Evolutionary conservation across 352 stramenopile species (phyloP).

Genomic region (Pythium oligandrum): DNA sequence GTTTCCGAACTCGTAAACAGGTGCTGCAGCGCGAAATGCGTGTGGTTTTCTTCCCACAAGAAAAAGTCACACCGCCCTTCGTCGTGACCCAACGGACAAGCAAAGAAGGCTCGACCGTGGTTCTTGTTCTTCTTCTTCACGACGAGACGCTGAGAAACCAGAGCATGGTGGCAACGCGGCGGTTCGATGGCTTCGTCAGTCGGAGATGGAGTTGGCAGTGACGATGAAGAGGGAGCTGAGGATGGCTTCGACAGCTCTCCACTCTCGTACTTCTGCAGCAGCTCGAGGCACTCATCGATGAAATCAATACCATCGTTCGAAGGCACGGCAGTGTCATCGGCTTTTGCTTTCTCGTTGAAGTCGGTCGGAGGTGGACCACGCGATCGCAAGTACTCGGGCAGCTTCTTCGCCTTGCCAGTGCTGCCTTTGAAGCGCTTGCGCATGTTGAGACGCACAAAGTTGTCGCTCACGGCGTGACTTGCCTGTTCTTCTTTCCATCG

Average conservation of each 20-base stretch:
- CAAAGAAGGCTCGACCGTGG: slow-evolving; percentile 63
- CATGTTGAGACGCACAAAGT: slow-evolving; percentile 82
- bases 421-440: slow-evolving; percentile 68
- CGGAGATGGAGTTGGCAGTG: no score
- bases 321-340: slow-evolving; percentile 9
- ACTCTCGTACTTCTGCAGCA: slow-evolving; percentile 18
- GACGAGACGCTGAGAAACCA: slow-evolving; percentile 47
- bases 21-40: slow-evolving; percentile 49
- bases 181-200: slow-evolving; percentile 15
- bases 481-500: slow-evolving; percentile 56
- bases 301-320: slow-evolving; percentile 72
- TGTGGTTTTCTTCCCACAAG: slow-evolving; percentile 78
- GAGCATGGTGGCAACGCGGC: slow-evolving; percentile 63
- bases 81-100: slow-evolving; percentile 59
- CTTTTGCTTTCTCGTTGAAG: slow-evolving; percentile 13
- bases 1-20: slow-evolving; percentile 24
- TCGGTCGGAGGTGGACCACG: slow-evolving; percentile 6
- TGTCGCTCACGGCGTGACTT: slow-evolving; percentile 54
- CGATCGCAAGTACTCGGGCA: slow-evolving; percentile 54
- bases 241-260: not conserved
- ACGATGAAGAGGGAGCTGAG: not conserved
- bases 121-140: slow-evolving; percentile 89
- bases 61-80: slow-evolving; percentile 85
- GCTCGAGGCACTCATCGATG: slow-evolving; percentile 71
- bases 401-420: slow-evolving; percentile 61